phyloP scores from a whole-genome alignment of 1,139 yeast species.

The Kurtzmaniella quercitrusa region DNA sequence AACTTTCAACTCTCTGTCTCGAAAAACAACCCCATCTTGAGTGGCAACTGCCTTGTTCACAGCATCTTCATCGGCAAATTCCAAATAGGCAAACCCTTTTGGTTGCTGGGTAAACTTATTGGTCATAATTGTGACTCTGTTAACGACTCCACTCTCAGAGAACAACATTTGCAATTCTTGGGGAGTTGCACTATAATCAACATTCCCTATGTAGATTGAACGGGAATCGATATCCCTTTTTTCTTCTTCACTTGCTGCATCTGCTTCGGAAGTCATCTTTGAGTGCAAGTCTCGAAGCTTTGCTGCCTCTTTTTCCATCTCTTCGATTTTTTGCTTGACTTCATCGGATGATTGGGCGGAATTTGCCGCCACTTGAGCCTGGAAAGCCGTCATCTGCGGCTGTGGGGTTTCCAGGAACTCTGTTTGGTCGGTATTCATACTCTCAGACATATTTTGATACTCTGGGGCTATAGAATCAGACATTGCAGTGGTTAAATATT shows the following conservation, averaged over 20 bases:
- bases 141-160: slow-evolving; percentile 68
- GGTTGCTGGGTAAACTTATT: slow-evolving; percentile 76
- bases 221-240: slow-evolving; percentile 60
- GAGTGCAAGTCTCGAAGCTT: slow-evolving; percentile 23
- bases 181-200: slow-evolving; percentile 76
- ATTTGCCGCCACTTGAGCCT: slow-evolving; percentile 2
- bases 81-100: slow-evolving; percentile 83
- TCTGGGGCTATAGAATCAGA: not conserved
- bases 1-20: slow-evolving; percentile 69
- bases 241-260: slow-evolving; percentile 22
- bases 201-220: slow-evolving; percentile 84
- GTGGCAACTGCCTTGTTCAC: slow-evolving; percentile 61
- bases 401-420: not conserved
- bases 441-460: not conserved
- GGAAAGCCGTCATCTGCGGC: not conserved
- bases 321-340: slow-evolving; percentile 15
- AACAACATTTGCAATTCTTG: slow-evolving; percentile 79
- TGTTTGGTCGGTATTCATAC: not conserved
- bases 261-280: slow-evolving; percentile 14
- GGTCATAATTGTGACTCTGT: slow-evolving; percentile 75
- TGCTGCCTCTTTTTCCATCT: slow-evolving; percentile 27
- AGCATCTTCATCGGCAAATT: slow-evolving; percentile 59
- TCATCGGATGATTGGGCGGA: not conserved
- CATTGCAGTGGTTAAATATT: not conserved
- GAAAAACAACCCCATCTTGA: slow-evolving; percentile 60